phyloP scores from a whole-genome alignment of 805 yeast species.

The Saturnispora kantuleensis region DNA sequence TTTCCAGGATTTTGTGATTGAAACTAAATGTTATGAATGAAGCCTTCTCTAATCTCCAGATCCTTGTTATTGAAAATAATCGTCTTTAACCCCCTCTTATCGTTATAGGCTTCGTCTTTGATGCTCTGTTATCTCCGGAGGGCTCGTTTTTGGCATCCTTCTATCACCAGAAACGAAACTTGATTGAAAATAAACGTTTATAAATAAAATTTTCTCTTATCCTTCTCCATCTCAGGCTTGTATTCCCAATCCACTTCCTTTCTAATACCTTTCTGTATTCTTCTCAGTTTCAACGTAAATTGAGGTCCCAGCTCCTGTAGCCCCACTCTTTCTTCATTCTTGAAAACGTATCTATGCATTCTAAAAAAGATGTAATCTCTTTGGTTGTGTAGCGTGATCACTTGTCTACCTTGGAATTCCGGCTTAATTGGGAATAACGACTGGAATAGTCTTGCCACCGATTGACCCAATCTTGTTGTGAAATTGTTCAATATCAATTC shows the following conservation, averaged over 20 bases:
- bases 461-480: conserved; percentile 83
- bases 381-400: conserved; percentile 90
- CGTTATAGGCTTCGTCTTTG: no score
- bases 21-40: no score
- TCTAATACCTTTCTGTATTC: conserved; percentile 84
- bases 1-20: no score
- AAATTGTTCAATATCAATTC: conserved; percentile 89
- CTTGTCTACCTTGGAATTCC: conserved; percentile 92
- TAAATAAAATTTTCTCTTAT: conserved; percentile 83
- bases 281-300: conserved; percentile 78
- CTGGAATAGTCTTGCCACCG: conserved; percentile 88
- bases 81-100: no score
- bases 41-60: no score
- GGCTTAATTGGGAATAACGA: conserved; percentile 88
- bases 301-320: conserved; percentile 96
- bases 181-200: conserved; percentile 24
- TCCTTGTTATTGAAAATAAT: neutral
- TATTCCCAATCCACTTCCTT: conserved; percentile 97
- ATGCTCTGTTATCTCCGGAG: no score
- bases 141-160: no score
- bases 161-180: neutral
- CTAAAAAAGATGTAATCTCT: conserved; percentile 93
- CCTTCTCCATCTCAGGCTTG: conserved; percentile 91
- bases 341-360: conserved; percentile 85
- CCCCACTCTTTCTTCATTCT: conserved; percentile 87